These are phyloP conservation scores for Aspergillus sp. DNA, from an alignment of 2,329 filamentous ascomycete species.

Conservation along the genomic window DNA sequence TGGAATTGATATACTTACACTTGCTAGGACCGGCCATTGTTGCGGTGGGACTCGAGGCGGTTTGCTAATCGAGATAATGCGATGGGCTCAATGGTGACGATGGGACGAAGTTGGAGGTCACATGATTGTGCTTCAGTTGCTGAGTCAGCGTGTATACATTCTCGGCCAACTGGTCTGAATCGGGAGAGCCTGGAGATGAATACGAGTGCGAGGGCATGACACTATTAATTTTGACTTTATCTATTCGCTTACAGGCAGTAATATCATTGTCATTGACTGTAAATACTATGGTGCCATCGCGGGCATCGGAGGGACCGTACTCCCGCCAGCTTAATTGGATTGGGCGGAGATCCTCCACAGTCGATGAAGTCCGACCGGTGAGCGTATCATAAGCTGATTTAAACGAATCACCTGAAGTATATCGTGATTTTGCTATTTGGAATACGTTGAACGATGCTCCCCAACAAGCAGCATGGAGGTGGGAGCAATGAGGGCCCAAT, in stretches of 20 bases:
- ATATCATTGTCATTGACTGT: too few relatives aligned
- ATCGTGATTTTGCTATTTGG: neutral
- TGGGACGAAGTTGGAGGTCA: slow-evolving; percentile 15
- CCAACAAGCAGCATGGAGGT: neutral
- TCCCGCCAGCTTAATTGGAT: neutral
- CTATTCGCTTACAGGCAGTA: too few relatives aligned
- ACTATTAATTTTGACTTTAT: too few relatives aligned
- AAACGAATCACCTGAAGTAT: neutral
- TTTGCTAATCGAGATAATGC: slow-evolving; percentile 5
- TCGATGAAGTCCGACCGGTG: neutral
- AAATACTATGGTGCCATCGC: neutral
- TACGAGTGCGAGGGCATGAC: too few relatives aligned
- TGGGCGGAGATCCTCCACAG: slow-evolving; percentile 1
- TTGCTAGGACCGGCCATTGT: slow-evolving; percentile 54
- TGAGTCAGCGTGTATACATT: slow-evolving; percentile 7
- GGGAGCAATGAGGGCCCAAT: neutral
- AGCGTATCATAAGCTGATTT: neutral
- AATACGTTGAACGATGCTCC: neutral
- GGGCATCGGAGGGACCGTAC: neutral
- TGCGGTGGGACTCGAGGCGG: slow-evolving; percentile 20
- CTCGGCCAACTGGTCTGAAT: too few relatives aligned
- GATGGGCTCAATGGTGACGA: slow-evolving; percentile 10
- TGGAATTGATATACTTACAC: slow-evolving; percentile 31
- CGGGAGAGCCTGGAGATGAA: too few relatives aligned
- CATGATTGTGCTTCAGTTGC: slow-evolving; percentile 6